Conservation (phyloP, 495 filamentous ascomycete species). For the Penicilliopsis zonata region DNA sequence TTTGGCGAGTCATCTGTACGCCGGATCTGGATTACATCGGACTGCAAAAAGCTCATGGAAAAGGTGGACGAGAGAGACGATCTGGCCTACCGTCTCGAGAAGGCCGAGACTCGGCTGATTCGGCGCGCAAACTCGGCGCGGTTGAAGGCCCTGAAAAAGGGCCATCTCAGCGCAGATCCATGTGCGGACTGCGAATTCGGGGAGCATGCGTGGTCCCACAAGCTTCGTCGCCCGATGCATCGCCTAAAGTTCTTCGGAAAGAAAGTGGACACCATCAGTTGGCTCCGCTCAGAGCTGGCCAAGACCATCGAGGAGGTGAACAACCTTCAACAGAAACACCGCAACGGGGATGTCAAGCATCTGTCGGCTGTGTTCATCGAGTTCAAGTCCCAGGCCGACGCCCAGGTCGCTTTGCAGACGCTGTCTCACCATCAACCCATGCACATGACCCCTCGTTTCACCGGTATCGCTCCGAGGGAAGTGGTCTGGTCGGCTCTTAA, state of each 20-base stretch:
- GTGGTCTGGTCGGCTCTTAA: conserved; percentile 73
- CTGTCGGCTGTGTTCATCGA: conserved; percentile 75
- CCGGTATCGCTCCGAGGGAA: conserved; percentile 65
- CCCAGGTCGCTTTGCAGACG: conserved; percentile 70
- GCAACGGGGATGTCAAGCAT: conserved; percentile 29
- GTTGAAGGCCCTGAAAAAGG: conserved; percentile 28
- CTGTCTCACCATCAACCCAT: conserved; percentile 74
- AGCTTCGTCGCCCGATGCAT: conserved; percentile 42
- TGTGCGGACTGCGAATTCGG: conserved; percentile 31
- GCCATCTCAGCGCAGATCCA: conserved; percentile 10
- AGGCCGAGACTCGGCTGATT: conserved; percentile 54
- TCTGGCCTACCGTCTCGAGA: conserved; percentile 47
- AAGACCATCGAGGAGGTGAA: conserved; percentile 59
- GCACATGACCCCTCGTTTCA: conserved; percentile 74
- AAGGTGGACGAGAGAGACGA: conserved; percentile 49
- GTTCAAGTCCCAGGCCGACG: conserved; percentile 65
- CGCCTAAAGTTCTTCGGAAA: conserved; percentile 42
- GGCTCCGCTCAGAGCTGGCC: conserved; percentile 60
- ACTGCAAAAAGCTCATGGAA: conserved; percentile 41
- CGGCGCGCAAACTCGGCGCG: conserved; percentile 43
- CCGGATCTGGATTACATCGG: conserved; percentile 49
- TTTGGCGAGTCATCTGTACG: conserved; percentile 49
- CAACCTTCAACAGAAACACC: conserved; percentile 44
- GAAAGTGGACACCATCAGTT: conserved; percentile 81
- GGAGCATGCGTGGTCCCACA: conserved; percentile 31